Evolutionary conservation across 202 grass and related monocot genomes (phyloP), one percentile per base, ranked within the genome.

Genomic region (Hordeum pubiflorum): DNA sequence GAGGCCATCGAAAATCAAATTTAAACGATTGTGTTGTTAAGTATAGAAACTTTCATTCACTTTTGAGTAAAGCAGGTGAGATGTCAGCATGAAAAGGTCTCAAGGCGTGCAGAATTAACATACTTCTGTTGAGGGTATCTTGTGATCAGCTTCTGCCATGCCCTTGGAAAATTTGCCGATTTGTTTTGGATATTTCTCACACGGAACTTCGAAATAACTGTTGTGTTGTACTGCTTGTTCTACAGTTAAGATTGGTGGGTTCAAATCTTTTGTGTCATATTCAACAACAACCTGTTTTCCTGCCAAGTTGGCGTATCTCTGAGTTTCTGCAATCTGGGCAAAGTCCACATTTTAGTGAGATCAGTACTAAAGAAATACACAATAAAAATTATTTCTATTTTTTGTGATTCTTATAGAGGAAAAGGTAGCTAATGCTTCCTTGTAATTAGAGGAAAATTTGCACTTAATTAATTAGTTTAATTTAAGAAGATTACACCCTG

Each of bases 91-190:
- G 44, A 4, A 48, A 52, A 56, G 11, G 21, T 74, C 41, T 63
- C 7, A 24, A 0, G 13, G 13, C 8, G 65, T 69, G n/a, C 63
- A 4, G 26, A 88, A 79, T n/a, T 78, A 33, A 63, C 54, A 77
- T 87, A 97, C 93, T 89, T 91, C 90, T 34, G 83, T 78, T 31
- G 81, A 87, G 26, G 46, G 40, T 59, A 97, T 92, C 82, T 74
- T 92, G 34, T 89, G 83, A 70, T 97, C 93, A 36, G 93, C 93
- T 81, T 97, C 83, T 59, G 86, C 86, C 93, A 97, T 97, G 72
- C 88, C 93, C 81, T 85, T 89, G 14, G 87, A 67, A 77, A 92
- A 54, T 80, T 97, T 86, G 59, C 93, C 93, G 2, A 97, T 72
- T 74, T 82, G 59, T 60, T 89, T 77, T 38, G 83, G 86, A 83